These are phyloP conservation scores for Leccinum solheimii DNA, from an alignment of 1,284 basidiomycete species.

Conservation along the genomic window DNA sequence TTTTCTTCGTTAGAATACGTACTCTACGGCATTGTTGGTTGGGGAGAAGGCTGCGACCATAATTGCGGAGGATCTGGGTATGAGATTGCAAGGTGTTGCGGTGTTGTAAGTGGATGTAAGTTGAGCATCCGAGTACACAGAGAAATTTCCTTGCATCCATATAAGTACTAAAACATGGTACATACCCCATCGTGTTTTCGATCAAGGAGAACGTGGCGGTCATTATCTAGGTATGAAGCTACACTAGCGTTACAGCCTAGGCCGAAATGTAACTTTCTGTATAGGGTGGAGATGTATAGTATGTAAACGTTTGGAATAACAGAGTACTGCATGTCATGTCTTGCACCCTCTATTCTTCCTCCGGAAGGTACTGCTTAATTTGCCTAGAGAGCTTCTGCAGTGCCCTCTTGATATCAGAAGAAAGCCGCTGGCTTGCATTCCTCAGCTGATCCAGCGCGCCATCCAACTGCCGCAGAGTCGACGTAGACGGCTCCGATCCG, in stretches of 20 bases:
- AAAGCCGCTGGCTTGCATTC: not conserved
- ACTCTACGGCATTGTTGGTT: conserved; percentile 31
- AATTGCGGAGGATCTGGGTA: conserved; percentile 30
- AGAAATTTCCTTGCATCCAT: no score
- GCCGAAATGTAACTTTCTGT: not conserved
- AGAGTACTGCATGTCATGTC: not conserved
- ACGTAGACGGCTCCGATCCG: not conserved
- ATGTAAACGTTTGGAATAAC: not conserved
- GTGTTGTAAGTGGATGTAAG: not conserved
- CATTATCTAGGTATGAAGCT: conserved; percentile 17
- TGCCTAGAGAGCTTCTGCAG: conserved; percentile 29
- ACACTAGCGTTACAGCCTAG: not conserved
- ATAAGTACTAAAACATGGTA: conserved; percentile 16
- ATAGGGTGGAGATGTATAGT: not conserved
- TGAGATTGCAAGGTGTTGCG: not conserved
- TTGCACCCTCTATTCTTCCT: not conserved
- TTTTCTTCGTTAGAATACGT: conserved; percentile 27
- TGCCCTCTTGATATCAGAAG: conserved; percentile 5
- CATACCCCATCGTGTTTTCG: conserved; percentile 29
- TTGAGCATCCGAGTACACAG: not conserved
- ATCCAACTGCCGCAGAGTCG: not conserved
- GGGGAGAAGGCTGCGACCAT: conserved; percentile 36
- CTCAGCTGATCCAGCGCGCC: not conserved
- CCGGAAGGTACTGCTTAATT: conserved; percentile 35
- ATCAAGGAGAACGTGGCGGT: conserved; percentile 33